A percentile compares a stretch with the other conserved stretches of the same genome.
Conservation (phyloP, 345 rosid genomes). For the Eucalyptus grandis region DNA sequence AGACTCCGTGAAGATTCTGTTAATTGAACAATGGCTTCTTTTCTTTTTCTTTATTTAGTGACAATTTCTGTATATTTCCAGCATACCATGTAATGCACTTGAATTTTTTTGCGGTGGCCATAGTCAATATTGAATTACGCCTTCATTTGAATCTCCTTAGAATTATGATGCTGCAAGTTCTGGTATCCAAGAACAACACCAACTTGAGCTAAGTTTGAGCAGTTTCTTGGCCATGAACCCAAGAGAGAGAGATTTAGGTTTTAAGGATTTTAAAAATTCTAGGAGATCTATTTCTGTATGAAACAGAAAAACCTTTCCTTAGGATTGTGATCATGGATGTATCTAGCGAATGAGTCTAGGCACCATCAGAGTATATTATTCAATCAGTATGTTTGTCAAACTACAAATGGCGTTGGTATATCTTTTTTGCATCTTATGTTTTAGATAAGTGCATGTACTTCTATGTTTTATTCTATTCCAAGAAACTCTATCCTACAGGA, state of each 20-base stretch:
- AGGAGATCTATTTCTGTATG: background rate
- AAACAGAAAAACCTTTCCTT: background rate
- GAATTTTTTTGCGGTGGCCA: background rate
- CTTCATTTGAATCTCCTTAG: background rate
- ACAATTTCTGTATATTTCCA: background rate
- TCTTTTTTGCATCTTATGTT: background rate
- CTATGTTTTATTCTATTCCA: background rate
- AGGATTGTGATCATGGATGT: background rate
- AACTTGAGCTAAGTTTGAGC: background rate
- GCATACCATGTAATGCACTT: background rate
- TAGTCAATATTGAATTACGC: background rate
- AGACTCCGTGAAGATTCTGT: background rate
- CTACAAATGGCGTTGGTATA: background rate
- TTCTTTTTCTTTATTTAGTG: background rate
- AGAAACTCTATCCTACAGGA: background rate
- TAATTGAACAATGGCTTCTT: background rate
- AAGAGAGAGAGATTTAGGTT: background rate
- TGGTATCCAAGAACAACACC: background rate
- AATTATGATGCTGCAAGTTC: background rate
- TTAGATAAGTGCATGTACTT: background rate
- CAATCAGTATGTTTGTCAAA: background rate
- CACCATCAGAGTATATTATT: background rate
- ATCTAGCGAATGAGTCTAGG: background rate
- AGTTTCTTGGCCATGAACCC: background rate
- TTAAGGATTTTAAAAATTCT: background rate